Conservation (phyloP, 805 yeast species). For the Saccharomycodes ludwigii region DNA sequence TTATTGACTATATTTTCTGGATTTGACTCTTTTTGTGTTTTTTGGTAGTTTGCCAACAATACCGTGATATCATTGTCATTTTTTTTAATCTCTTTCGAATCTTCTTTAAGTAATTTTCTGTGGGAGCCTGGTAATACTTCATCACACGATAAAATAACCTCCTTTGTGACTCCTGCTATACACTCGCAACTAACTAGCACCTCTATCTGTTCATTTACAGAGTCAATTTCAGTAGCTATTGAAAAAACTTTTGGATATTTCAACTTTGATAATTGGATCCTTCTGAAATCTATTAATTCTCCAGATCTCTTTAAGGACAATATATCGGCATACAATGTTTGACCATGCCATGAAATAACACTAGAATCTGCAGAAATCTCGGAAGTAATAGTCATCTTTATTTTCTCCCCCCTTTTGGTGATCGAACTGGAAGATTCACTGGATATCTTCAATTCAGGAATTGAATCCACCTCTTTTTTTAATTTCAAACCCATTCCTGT, state of each 20-base stretch:
- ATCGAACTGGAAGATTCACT: background rate
- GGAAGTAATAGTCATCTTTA: constrained; percentile 12
- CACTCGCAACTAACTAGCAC: constrained; percentile 28
- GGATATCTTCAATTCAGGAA: constrained; percentile 27
- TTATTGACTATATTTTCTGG: background rate
- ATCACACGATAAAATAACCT: constrained; percentile 5
- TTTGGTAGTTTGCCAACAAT: constrained; percentile 9
- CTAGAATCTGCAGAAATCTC: constrained; percentile 13
- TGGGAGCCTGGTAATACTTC: constrained; percentile 6
- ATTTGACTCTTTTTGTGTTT: constrained; percentile 3
- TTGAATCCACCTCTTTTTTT: constrained; percentile 18
- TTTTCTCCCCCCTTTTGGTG: background rate
- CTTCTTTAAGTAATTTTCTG: constrained; percentile 3
- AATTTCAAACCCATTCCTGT: constrained; percentile 31
- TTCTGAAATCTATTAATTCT: constrained; percentile 31
- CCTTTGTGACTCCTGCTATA: constrained; percentile 17
- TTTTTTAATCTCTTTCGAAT: constrained; percentile 10
- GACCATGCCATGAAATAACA: constrained; percentile 23
- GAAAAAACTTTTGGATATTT: constrained; percentile 17
- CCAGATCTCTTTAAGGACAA: constrained; percentile 23
- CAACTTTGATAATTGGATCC: constrained; percentile 21
- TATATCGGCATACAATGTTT: constrained; percentile 22
- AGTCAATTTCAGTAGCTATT: constrained; percentile 14
- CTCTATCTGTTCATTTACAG: constrained; percentile 15
- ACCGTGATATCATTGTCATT: constrained; percentile 9